Evolutionary conservation across 164 flowering plant species (phyloP), one percentile per base, ranked within the genome.

Genomic region (Tetracentron sinense): DNA sequence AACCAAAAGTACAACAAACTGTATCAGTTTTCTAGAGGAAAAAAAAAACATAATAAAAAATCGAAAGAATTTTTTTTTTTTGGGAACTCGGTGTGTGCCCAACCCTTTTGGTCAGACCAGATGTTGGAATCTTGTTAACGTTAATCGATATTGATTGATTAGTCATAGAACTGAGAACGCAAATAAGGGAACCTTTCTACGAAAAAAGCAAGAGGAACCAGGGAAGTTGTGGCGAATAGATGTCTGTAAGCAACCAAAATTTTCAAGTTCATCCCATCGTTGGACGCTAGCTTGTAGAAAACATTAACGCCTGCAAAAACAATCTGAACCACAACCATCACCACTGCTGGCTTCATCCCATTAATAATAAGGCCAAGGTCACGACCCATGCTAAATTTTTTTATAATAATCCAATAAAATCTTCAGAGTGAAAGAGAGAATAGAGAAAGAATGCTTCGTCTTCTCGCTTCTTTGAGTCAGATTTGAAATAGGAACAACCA

Each of bases 241-340:
- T 77, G 78, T 12, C 97, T 69, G 44, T 90, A 90, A 14, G 89
- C 90, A 3, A 86, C 70, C 56, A 90, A 52, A 27, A 90, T n/a
- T 27, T 51, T 57, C 42, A 79, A 5, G 49, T 31, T 77, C 89
- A 86, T 85, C 0, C 97, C 97, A 56, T 80, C 82, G 23, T 56
- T 63, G 3, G 74, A 48, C 0, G 91, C 89, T 25, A 88, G 10
- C 71, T 83, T 88, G 63, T 72, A 82, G 11, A 82, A 62, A 0
- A 90, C 58, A 56, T 79, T 85, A 6, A 82, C 78, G 0, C 84
- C 81, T 0, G 82, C 84, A 16, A 72, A 76, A 2, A 47, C 62
- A 1, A 66, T 27, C 33, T 86, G 88, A 8, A 75, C 83, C 50
- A 78, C 3, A 51, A 83, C 72, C 97, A 88, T 85, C 16, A 78